Base-by-base conservation (phyloP, 257 asterid species). In the Parsonsia alboflavescens region DNA sequence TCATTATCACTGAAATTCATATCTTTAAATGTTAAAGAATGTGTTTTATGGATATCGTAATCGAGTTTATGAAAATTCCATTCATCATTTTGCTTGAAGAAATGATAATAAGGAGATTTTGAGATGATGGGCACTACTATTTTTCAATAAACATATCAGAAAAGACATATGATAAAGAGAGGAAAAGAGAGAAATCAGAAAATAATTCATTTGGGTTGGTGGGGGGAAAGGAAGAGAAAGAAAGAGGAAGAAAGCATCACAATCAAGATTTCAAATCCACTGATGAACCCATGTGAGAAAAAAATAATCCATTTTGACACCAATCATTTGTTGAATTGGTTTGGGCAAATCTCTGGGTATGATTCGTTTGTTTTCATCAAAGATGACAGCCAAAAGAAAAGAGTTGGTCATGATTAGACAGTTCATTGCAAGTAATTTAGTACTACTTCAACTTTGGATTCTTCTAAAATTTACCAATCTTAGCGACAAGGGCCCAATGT, bases 361-460 rank as follows among this genome's bases (percentile, higher is more conserved):
- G 79, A 12, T 50, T 17, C 2, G 69, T 42, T 68, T 68, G 79
- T 45, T 8, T 15, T 48, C n/a, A 67, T 42, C 72, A 64, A 71
- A 10, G 73, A 77, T 72, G 73, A 71, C 72, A 71, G 53, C 65
- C 41, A 45, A 76, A 44, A 45, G 36, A 4, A 22, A 28, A 53
- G 16, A 42, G 10, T 63, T 50, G 58, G n/a, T n/a, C n/a, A 48
- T 63, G 59, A 50, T 50, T 62, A 71, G 76, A 64, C 46, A 17
- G 69, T 52, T 69, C 68, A 71, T 72, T 53, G 10, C 28, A 13
- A 15, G 54, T 24, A 15, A 57, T 24, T 56, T 42, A 54, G 57
- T 15, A 56, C n/a, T 58, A 52, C 10, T 70, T 28, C 48, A 15
- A 15, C 80, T 24, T 71, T 39, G 80, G 75, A 76, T 61, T 52